Evolutionary conservation across 441 rosid species (phyloP).

Genomic region (Adansonia grandidieri): DNA sequence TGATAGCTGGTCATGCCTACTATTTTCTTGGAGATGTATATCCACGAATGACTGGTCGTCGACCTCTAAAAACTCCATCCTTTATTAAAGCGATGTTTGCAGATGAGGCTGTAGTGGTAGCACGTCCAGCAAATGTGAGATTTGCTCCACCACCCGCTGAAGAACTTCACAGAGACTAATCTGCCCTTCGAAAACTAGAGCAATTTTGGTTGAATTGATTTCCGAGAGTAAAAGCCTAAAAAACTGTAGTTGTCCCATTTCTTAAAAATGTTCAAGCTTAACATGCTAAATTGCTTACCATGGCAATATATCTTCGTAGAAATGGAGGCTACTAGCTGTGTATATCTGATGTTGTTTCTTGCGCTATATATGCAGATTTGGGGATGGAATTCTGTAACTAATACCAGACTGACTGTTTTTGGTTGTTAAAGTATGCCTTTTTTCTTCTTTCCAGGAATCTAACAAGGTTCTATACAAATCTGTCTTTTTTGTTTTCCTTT

Average conservation of each 20-base stretch:
- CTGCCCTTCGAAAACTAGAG: neutral
- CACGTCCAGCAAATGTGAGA: slow-evolving; percentile 76
- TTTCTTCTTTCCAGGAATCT: neutral
- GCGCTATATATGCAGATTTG: slow-evolving; percentile 25
- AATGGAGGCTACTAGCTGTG: slow-evolving; percentile 30
- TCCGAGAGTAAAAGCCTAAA: slow-evolving; percentile 13
- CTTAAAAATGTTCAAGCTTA: slow-evolving; percentile 15
- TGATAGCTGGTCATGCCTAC: slow-evolving; percentile 98
- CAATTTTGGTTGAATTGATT: slow-evolving; percentile 20
- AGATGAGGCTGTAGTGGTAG: slow-evolving; percentile 82
- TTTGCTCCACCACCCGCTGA: slow-evolving; percentile 79
- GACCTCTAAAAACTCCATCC: slow-evolving; percentile 83
- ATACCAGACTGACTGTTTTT: neutral
- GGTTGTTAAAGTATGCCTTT: neutral
- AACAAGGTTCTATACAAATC: no score
- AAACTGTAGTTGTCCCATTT: slow-evolving; percentile 14
- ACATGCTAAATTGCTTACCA: slow-evolving; percentile 22
- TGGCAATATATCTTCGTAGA: slow-evolving; percentile 15
- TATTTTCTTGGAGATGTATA: slow-evolving; percentile 97
- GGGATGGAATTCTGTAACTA: neutral
- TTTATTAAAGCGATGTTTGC: slow-evolving; percentile 84
- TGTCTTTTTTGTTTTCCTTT: no score
- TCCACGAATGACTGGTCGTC: slow-evolving; percentile 90
- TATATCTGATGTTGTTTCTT: slow-evolving; percentile 29
- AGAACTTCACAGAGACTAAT: slow-evolving; percentile 68